These are phyloP conservation scores for Lecanicillium sp. DNA, from an alignment of 2,329 filamentous ascomycete genomes.

Conservation along the genomic window DNA sequence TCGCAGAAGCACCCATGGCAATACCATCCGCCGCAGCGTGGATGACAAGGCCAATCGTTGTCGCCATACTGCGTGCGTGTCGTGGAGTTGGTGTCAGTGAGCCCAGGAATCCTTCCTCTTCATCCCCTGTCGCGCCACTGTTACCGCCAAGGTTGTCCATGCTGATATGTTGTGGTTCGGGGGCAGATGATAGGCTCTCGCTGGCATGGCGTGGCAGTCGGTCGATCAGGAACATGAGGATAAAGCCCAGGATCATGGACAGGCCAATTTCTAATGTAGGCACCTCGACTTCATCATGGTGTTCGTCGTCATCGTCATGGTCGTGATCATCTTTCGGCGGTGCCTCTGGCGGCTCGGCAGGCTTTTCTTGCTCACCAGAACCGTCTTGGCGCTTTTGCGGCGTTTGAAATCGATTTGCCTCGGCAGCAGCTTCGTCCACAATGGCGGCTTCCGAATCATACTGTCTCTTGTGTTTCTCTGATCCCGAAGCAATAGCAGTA, in stretches of 20 bases:
- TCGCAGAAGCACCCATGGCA: conserved; percentile 84
- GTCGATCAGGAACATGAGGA: conserved; percentile 96
- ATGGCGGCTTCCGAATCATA: neutral
- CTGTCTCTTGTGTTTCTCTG: neutral
- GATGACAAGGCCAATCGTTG: conserved; percentile 90
- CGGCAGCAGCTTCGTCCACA: conserved; percentile 3
- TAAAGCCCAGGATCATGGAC: conserved; percentile 78
- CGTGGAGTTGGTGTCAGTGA: conserved; percentile 49
- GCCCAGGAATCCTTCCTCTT: conserved; percentile 50
- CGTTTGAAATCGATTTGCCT: conserved; percentile 10
- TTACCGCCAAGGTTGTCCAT: conserved; percentile 66
- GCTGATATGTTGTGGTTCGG: conserved; percentile 75
- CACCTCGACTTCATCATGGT: conserved; percentile 30
- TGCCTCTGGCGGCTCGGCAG: conserved; percentile 20
- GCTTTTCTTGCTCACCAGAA: conserved; percentile 13
- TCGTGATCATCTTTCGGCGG: conserved; percentile 13
- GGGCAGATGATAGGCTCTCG: conserved; percentile 53
- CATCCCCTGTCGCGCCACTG: conserved; percentile 37
- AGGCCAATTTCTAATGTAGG: conserved; percentile 76
- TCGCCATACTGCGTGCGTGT: conserved; percentile 60
- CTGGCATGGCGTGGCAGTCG: conserved; percentile 67
- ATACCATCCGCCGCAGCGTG: conserved; percentile 94
- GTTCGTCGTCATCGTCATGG: conserved; percentile 24
- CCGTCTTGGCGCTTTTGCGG: conserved; percentile 2
- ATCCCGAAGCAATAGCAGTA: neutral